These are phyloP conservation scores for Oropetium thomaeum DNA, from an alignment of 176 grass and related monocot species.

Conservation along the genomic window DNA sequence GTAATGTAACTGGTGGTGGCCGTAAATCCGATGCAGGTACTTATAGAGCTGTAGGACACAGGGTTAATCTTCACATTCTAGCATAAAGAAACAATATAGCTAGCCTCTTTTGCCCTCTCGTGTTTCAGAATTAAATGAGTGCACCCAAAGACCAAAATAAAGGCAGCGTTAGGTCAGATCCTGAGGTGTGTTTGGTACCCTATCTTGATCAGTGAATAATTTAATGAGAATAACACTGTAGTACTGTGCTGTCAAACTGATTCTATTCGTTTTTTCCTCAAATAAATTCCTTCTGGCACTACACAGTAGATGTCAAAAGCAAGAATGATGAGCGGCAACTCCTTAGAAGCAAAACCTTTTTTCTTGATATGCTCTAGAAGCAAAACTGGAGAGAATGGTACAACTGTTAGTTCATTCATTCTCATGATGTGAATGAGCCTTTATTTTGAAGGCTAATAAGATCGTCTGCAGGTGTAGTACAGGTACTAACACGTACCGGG, in stretches of 20 bases:
- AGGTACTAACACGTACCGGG: not conserved
- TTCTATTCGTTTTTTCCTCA: not conserved
- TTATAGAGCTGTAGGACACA: no score
- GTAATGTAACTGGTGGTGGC: not conserved
- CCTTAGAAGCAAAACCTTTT: not conserved
- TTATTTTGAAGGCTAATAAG: slow-evolving; percentile 36
- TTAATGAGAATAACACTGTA: not conserved
- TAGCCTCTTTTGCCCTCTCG: not conserved
- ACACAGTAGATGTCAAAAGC: not conserved
- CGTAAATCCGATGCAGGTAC: not conserved
- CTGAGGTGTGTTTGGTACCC: slow-evolving; percentile 7
- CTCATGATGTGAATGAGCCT: not conserved
- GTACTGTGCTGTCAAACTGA: not conserved
- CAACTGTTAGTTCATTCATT: slow-evolving; percentile 4
- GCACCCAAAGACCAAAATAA: not conserved
- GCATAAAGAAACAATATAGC: not conserved
- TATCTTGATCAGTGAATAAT: not conserved
- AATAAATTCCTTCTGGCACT: not conserved
- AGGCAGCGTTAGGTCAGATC: slow-evolving; percentile 33
- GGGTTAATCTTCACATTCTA: not conserved
- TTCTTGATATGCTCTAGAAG: no score
- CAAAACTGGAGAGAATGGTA: not conserved
- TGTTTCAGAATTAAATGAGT: slow-evolving; percentile 23
- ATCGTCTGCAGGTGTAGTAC: not conserved
- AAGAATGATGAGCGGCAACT: not conserved